Evolutionary conservation across 1,284 basidiomycete genomes (phyloP), one percentile per base, ranked within the genome.

Genomic region (Peniophora sp.): DNA sequence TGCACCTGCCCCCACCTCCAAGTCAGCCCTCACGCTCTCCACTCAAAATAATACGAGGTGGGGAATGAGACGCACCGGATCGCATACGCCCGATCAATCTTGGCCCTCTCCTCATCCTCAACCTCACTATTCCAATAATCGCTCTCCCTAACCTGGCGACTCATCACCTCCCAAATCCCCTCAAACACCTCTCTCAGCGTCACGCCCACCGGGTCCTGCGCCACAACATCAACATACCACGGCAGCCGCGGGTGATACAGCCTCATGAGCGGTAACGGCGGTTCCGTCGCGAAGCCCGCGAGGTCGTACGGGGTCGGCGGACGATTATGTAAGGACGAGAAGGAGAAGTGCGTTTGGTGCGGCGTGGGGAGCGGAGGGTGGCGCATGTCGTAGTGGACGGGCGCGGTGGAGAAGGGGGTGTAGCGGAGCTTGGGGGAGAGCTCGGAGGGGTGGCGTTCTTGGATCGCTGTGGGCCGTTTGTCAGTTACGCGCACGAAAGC

Each of bases 141-240:
- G 14, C 59, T 47, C 34, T 58, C 57, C 17, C 57, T 57, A 46
- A 74, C 70, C 2, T 54, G 64, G 20, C 51, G 60, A 50, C 60
- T 54, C 1, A 62, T 49, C 24, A 61, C 60, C 27, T 58, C 56
- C 49, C 68, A 67, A 37, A 76, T 60, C 37, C 64, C 65, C 49
- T 55, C 53, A 51, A 83, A 69, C 24, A 84, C 63, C 49, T 84
- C 80, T 42, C 64, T 64, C 2, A 84, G 62, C 3, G 78, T 82
- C 41, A 82, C 68, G 10, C 78, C 82, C n/a, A 73, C 60, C 1
- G 71, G 68, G 48, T 73, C 14, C 43, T 15, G 22, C n/a, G 67
- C 62, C 17, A 59, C 58, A 22, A 80, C 65, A 50, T 79, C 76
- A 60, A 83, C 73, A 59, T 74, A 78, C 80, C 81, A 83, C 2